phyloP scores from a whole-genome alignment of 2,329 filamentous ascomycete genomes.

The Colletotrichum sp. region DNA sequence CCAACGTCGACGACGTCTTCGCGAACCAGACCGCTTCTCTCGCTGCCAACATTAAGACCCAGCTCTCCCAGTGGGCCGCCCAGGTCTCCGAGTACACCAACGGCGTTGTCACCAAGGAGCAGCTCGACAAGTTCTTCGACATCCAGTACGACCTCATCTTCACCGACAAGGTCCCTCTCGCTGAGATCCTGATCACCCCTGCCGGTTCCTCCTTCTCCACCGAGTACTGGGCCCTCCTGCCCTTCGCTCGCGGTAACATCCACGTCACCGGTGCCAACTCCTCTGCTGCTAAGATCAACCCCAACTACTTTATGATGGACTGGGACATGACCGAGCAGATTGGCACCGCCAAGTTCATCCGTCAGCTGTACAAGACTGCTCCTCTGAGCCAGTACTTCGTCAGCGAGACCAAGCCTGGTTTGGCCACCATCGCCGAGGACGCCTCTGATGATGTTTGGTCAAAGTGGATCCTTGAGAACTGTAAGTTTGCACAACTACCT shows the following conservation, averaged over 20 bases:
- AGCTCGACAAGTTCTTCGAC: slow-evolving; percentile 43
- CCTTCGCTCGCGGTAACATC: slow-evolving; percentile 44
- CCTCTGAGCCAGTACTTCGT: slow-evolving; percentile 27
- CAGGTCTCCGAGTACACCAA: slow-evolving; percentile 9
- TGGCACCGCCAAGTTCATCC: slow-evolving; percentile 31
- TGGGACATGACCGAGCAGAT: slow-evolving; percentile 38
- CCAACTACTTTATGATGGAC: slow-evolving; percentile 37
- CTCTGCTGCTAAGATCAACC: slow-evolving; percentile 38
- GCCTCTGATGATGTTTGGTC: slow-evolving; percentile 27
- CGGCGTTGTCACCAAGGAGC: slow-evolving; percentile 13
- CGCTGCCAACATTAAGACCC: neutral
- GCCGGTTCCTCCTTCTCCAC: slow-evolving; percentile 36
- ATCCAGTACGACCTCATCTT: slow-evolving; percentile 56
- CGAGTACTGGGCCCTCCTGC: slow-evolving; percentile 41
- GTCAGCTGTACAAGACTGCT: slow-evolving; percentile 33
- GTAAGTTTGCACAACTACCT: neutral
- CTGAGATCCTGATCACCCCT: slow-evolving; percentile 47
- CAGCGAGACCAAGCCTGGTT: slow-evolving; percentile 24
- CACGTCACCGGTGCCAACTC: slow-evolving; percentile 40
- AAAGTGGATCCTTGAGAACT: slow-evolving; percentile 10
- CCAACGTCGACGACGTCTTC: neutral
- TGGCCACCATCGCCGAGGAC: slow-evolving; percentile 29
- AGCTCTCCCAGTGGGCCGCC: neutral
- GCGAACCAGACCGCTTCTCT: slow-evolving; percentile 27
- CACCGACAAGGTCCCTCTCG: slow-evolving; percentile 45